A percentile compares a stretch with the other conserved stretches of the same genome.
Evolutionary conservation across 306 rosid species (phyloP).

Genomic region (Cucurbita maxima): DNA sequence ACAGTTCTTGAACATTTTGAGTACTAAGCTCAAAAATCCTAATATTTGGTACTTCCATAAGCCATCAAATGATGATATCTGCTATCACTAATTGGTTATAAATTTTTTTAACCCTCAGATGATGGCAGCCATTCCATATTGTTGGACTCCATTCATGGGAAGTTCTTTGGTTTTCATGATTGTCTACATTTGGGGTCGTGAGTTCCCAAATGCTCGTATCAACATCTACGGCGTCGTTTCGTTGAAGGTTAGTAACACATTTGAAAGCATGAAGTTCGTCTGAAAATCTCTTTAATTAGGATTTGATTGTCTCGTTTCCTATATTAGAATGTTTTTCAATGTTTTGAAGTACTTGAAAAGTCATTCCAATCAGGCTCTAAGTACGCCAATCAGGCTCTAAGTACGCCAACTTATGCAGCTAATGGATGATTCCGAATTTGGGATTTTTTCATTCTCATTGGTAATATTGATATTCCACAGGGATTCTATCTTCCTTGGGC

Average conservation of each 20-base stretch:
- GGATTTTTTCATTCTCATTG: background rate
- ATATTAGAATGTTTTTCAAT: background rate
- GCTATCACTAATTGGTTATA: background rate
- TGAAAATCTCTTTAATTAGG: background rate
- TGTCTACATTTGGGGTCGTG: conserved; percentile 62
- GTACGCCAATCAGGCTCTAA: background rate
- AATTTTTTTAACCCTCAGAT: conserved; percentile 16
- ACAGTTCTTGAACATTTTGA: background rate
- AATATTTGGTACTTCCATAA: background rate
- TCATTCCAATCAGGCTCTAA: background rate
- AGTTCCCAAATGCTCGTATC: conserved; percentile 48
- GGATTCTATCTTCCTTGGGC: conserved; percentile 74
- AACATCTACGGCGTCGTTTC: conserved; percentile 46
- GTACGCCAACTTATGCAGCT: background rate
- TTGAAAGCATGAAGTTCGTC: too few relatives aligned
- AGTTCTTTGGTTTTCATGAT: conserved; percentile 53
- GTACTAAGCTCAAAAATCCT: background rate
- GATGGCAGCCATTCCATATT: conserved; percentile 36
- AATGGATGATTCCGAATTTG: background rate
- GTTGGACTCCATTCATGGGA: conserved; percentile 31
- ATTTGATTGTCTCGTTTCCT: background rate
- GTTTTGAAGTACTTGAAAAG: background rate
- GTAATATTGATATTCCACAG: conserved; percentile 8
- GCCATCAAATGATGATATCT: background rate
- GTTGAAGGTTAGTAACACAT: conserved; percentile 35